Percentiles rank a stretch among this genome's conserved stretches.
Evolutionary conservation across 495 filamentous ascomycete genomes (phyloP).

Genomic region (Daldinia grandis): DNA sequence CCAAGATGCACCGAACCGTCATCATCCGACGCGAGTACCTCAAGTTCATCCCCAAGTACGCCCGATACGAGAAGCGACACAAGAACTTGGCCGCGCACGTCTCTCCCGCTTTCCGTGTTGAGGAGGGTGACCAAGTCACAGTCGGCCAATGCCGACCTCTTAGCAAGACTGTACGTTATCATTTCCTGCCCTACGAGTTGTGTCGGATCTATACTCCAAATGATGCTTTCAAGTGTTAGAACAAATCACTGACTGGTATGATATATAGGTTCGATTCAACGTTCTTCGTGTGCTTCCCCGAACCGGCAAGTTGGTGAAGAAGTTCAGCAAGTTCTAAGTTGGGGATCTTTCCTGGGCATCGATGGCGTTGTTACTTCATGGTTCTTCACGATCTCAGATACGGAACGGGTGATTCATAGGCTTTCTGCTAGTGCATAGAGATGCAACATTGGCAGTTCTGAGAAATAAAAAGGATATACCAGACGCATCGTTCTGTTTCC

Average conservation of each 20-base stretch:
- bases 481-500: conserved; percentile 7
- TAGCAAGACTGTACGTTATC: conserved; percentile 92
- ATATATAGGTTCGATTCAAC: conserved; percentile 92
- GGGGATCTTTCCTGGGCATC: conserved; percentile 58
- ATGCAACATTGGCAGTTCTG: conserved; percentile 59
- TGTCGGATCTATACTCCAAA: not conserved
- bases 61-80: conserved; percentile 99
- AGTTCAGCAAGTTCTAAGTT: conserved; percentile 95
- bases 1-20: conserved; percentile 99
- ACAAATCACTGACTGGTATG: conserved; percentile 36
- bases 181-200: not conserved
- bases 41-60: conserved; percentile 98
- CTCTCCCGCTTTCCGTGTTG: conserved; percentile 98
- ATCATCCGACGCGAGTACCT: conserved; percentile 99
- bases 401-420: conserved; percentile 57
- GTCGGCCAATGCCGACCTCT: conserved; percentile 99
- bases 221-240: not conserved
- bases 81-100: conserved; percentile 99
- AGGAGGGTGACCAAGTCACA: conserved; percentile 98
- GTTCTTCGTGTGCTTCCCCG: conserved; percentile 94
- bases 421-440: conserved; percentile 55
- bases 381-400: conserved; percentile 59
- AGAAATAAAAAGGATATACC: conserved; percentile 50
- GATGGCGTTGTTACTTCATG: conserved; percentile 61
- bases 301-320: conserved; percentile 96